Evolutionary conservation across 2,329 filamentous ascomycete species (phyloP), one percentile per base, ranked within the genome.

Genomic region (Trichoderma koningiopsis): DNA sequence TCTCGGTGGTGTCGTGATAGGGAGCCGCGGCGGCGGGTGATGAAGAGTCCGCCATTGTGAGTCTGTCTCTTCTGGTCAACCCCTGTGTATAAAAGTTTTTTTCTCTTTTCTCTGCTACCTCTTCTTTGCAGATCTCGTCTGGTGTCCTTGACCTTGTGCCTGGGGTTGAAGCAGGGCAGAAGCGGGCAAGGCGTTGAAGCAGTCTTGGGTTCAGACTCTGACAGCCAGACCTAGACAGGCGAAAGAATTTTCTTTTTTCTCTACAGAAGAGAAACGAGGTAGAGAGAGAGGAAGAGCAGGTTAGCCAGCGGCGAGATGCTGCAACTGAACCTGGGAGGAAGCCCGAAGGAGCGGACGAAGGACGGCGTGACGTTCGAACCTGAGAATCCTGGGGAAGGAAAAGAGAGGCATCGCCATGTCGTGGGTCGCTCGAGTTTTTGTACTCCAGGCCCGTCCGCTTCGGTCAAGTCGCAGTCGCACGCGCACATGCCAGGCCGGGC

Each of bases 341-440:
- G 66, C 66, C 66, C 66, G 40, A 58, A 27, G 63, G 63, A 67
- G 52, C 63, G 66, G 58, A 62, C 66, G 66, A 37, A 35, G 11
- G 49, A 56, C 52, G 62, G 37, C 62, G 62, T 66, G 63, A 59
- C 63, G 63, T 47, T 57, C 63, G 63, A 67, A 57, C 49, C 56
- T 19, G 57, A 61, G 43, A 69, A 69, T 52, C 68, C 68, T 66
- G 60, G 68, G 53, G 62, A 59, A 62, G 59, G 56, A 52, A 66
- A 31, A 53, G 67, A 65, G 37, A 65, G 37, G 53, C 60, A 67
- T 58, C 60, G 40, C 57, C 27, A 19, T 16, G 22, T 37, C 60
- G 47, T 61, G 66, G 67, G 68, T 66, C 68, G 56, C 52, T 19
- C 35, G 66, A 62, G 37, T 69, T 69, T 69, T 69, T 69, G 68